Evolutionary conservation across 2,329 filamentous ascomycete genomes (phyloP).

Genomic region (Nakataea oryzae): DNA sequence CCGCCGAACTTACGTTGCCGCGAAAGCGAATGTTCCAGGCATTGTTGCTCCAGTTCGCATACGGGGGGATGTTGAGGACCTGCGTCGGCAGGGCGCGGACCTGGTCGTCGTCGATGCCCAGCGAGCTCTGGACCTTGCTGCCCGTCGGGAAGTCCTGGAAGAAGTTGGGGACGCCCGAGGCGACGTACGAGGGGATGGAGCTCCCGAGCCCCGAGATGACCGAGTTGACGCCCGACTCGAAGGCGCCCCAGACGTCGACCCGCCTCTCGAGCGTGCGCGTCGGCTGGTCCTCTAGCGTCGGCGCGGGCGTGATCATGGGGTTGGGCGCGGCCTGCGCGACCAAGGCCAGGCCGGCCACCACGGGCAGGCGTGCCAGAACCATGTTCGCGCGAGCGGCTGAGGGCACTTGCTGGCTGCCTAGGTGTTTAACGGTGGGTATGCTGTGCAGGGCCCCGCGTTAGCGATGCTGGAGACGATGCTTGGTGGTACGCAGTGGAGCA

Average conservation of each 20-base stretch:
- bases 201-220: constrained; percentile 40
- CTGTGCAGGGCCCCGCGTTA: background rate
- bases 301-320: constrained; percentile 16
- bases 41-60: constrained; percentile 69
- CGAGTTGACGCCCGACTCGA: constrained; percentile 39
- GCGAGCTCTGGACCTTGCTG: constrained; percentile 45
- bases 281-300: constrained; percentile 14
- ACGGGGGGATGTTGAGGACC: constrained; percentile 59
- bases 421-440: too few species aligned
- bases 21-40: constrained; percentile 70
- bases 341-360: background rate
- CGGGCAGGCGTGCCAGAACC: background rate
- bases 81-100: constrained; percentile 55
- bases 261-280: constrained; percentile 10
- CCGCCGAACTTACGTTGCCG: constrained; percentile 41
- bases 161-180: constrained; percentile 55
- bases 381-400: background rate
- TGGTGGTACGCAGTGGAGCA: too few species aligned
- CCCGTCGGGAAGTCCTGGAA: constrained; percentile 58
- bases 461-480: too few species aligned
- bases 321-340: constrained; percentile 3
- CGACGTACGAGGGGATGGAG: constrained; percentile 47
- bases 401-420: too few species aligned
- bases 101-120: constrained; percentile 48
- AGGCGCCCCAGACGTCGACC: constrained; percentile 25